Conservation (phyloP, 768 basidiomycete genomes). For the Russula emetica region DNA sequence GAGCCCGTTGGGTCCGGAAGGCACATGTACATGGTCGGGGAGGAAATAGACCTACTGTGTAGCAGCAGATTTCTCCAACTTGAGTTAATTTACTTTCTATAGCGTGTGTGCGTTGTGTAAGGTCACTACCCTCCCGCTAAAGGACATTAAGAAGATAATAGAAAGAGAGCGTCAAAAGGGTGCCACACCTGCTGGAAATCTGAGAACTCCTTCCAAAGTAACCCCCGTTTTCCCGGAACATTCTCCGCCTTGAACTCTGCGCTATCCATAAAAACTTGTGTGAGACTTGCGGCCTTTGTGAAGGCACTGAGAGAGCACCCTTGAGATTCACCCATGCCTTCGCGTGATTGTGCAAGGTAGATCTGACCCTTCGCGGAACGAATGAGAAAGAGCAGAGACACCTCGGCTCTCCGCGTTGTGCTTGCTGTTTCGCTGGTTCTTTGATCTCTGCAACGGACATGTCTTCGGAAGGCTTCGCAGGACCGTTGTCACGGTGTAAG, state of each 20-base stretch:
- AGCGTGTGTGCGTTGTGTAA: constrained; percentile 40
- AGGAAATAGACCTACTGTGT: constrained; percentile 30
- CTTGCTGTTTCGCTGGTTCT: constrained; percentile 44
- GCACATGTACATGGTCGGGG: constrained; percentile 10
- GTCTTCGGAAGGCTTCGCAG: constrained; percentile 29
- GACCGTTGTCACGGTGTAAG: constrained; percentile 30
- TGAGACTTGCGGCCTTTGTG: constrained; percentile 57
- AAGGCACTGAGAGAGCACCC: constrained; percentile 55
- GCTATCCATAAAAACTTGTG: constrained; percentile 55
- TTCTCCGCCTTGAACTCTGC: constrained; percentile 52
- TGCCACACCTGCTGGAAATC: constrained; percentile 60
- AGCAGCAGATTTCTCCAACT: constrained; percentile 40
- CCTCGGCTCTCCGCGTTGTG: constrained; percentile 52
- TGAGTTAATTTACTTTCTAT: constrained; percentile 46
- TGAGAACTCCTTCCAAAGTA: constrained; percentile 57
- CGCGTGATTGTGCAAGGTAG: constrained; percentile 46
- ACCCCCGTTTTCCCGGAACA: constrained; percentile 46
- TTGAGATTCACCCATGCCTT: constrained; percentile 57
- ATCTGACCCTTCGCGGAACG: constrained; percentile 57
- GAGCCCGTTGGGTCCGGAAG: constrained; percentile 22
- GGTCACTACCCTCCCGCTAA: constrained; percentile 40
- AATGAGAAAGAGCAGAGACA: constrained; percentile 59
- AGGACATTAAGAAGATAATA: background rate
- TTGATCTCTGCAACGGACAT: constrained; percentile 47
- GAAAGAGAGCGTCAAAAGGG: background rate